phyloP scores from a whole-genome alignment of 148 eudicot species.

The Rhododendron henanense region DNA sequence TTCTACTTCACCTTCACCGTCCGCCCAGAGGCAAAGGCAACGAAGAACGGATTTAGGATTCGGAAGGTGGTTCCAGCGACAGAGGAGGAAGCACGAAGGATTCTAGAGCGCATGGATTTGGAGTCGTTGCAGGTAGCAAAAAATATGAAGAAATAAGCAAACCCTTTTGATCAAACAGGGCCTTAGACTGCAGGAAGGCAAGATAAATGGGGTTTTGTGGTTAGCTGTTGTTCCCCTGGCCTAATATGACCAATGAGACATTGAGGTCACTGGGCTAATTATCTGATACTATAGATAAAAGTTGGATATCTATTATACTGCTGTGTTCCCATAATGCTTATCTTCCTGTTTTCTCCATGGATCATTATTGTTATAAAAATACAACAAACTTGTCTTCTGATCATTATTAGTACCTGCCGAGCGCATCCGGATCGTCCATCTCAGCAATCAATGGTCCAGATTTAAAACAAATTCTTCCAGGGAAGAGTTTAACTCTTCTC shows the following conservation, averaged over 20 bases:
- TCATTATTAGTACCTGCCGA: too few species aligned
- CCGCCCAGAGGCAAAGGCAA: slow-evolving; percentile 62
- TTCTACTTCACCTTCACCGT: slow-evolving; percentile 92
- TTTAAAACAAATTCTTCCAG: too few species aligned
- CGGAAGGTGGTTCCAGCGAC: slow-evolving; percentile 84
- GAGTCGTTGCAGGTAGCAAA: slow-evolving; percentile 38
- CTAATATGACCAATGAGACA: background rate
- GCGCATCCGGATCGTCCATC: too few species aligned
- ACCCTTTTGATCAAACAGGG: background rate
- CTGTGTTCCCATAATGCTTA: background rate
- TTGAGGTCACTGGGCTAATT: background rate
- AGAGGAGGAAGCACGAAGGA: slow-evolving; percentile 77
- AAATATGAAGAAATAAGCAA: slow-evolving; percentile 19
- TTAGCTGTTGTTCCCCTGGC: background rate
- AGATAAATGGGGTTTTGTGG: background rate
- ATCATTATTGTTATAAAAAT: background rate
- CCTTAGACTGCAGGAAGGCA: background rate
- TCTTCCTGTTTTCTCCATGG: background rate
- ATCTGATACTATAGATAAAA: background rate
- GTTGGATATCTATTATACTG: background rate
- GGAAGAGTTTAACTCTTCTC: too few species aligned
- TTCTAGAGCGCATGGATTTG: slow-evolving; percentile 71
- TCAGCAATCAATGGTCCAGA: too few species aligned
- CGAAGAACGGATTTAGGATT: slow-evolving; percentile 37
- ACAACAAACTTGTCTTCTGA: background rate